Evolutionary conservation across 2,329 filamentous ascomycete species (phyloP).

Genomic region (Talaromyces sp.): DNA sequence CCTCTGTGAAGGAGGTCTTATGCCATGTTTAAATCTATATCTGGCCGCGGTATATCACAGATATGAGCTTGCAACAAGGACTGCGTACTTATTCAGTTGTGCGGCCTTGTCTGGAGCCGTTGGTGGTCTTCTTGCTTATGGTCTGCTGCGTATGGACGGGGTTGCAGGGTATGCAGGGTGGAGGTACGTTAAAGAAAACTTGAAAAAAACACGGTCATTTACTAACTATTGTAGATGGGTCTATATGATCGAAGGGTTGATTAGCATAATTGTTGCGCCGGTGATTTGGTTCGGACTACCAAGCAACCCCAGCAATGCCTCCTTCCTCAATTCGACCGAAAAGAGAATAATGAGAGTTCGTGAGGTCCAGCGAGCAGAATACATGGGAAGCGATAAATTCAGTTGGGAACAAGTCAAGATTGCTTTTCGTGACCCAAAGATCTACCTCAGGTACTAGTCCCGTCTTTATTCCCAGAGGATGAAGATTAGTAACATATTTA

Average conservation of each 20-base stretch:
- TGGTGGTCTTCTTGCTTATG: slow-evolving; percentile 61
- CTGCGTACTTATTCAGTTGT: slow-evolving; percentile 19
- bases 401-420: slow-evolving; percentile 33
- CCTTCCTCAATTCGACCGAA: slow-evolving; percentile 70
- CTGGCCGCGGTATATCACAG: background rate
- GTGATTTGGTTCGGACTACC: slow-evolving; percentile 63
- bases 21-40: slow-evolving; percentile 3
- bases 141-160: slow-evolving; percentile 58
- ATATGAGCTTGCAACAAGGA: slow-evolving; percentile 18
- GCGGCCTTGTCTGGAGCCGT: slow-evolving; percentile 59
- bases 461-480: background rate
- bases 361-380: slow-evolving; percentile 62
- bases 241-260: slow-evolving; percentile 61
- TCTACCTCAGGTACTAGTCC: slow-evolving; percentile 44
- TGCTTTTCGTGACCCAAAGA: slow-evolving; percentile 37
- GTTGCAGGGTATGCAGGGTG: slow-evolving; percentile 56
- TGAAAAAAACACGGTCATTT: background rate
- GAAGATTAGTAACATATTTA: background rate
- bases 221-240: slow-evolving; percentile 42
- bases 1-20: slow-evolving; percentile 1
- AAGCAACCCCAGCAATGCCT: slow-evolving; percentile 70
- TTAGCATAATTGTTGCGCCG: slow-evolving; percentile 64
- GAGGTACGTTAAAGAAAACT: slow-evolving; percentile 22
- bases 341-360: background rate
- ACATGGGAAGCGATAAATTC: slow-evolving; percentile 24